phyloP scores from a whole-genome alignment of 768 basidiomycete species.

The Lactarius psammicola region DNA sequence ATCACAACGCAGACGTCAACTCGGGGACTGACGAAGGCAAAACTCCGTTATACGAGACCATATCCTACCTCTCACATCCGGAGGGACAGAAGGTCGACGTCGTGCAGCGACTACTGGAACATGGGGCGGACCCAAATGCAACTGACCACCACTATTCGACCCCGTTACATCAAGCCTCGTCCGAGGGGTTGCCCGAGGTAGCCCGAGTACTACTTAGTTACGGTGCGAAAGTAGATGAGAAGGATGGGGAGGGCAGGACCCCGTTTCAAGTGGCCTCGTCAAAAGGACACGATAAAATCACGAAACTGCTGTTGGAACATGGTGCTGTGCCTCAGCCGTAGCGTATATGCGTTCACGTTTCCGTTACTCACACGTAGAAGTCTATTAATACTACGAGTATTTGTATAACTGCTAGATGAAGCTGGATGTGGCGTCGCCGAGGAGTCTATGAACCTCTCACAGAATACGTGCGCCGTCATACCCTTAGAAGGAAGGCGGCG shows the following conservation, averaged over 20 bases:
- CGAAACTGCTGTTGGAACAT: neutral
- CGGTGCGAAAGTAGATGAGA: neutral
- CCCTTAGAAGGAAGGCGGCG: no score
- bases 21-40: neutral
- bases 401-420: neutral
- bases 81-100: neutral
- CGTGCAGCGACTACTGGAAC: neutral
- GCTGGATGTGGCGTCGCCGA: no score
- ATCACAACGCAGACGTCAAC: neutral
- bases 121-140: neutral
- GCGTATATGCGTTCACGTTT: neutral
- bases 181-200: neutral
- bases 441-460: neutral
- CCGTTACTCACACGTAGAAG: neutral
- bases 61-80: neutral
- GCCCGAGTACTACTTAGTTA: neutral
- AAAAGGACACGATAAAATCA: neutral
- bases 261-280: neutral
- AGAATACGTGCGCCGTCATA: neutral
- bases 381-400: neutral
- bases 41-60: neutral
- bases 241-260: neutral
- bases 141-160: neutral
- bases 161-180: neutral
- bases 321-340: neutral